Evolutionary conservation across 176 grass and related monocot genomes (phyloP).

Genomic region (Calamus simplicifolius): DNA sequence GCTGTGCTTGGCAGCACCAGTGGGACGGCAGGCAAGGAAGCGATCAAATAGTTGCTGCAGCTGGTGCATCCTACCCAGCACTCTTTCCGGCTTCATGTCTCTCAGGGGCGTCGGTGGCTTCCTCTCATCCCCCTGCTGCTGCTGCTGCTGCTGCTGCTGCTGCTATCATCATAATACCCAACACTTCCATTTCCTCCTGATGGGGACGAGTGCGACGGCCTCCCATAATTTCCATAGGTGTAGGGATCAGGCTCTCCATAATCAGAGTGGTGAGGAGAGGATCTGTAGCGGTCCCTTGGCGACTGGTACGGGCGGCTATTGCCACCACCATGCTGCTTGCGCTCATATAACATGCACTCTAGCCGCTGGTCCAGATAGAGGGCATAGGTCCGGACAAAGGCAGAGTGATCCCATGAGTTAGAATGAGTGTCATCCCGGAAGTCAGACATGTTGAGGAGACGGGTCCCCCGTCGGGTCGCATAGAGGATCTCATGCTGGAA

Average conservation of each 20-base stretch:
- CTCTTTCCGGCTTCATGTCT: slow-evolving; percentile 44
- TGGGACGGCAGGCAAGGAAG: slow-evolving; percentile 58
- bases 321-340: neutral
- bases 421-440: slow-evolving; percentile 19
- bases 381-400: slow-evolving; percentile 15
- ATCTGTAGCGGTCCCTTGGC: slow-evolving; percentile 5
- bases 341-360: slow-evolving; percentile 9
- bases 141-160: too few species aligned
- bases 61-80: slow-evolving; percentile 44
- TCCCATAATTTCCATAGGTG: neutral
- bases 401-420: slow-evolving; percentile 16
- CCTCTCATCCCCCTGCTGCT: neutral
- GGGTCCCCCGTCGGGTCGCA: slow-evolving; percentile 12
- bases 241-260: slow-evolving; percentile 1
- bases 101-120: slow-evolving; percentile 13
- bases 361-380: slow-evolving; percentile 16
- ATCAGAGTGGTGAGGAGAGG: neutral
- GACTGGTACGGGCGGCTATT: neutral
- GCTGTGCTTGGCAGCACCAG: slow-evolving; percentile 34
- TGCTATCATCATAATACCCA: slow-evolving; percentile 25
- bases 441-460: slow-evolving; percentile 19
- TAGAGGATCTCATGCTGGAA: slow-evolving; percentile 41
- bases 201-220: slow-evolving; percentile 19
- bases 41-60: slow-evolving; percentile 45
- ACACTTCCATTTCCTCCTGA: slow-evolving; percentile 12